Evolutionary conservation across 495 filamentous ascomycete species (phyloP).

Genomic region (Penicillium verhagenii): DNA sequence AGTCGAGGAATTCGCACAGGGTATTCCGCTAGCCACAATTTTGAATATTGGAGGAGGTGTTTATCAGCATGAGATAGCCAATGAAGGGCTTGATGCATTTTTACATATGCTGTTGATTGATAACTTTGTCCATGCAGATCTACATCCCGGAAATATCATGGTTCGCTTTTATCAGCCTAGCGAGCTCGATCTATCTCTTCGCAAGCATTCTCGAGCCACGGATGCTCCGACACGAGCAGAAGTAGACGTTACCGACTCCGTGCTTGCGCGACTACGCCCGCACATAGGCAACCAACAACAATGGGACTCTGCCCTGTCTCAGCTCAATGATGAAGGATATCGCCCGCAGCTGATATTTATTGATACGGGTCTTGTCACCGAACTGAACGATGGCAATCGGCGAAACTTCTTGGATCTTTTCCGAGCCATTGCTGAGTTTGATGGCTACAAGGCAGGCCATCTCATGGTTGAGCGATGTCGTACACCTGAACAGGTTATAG

Average conservation of each 20-base stretch:
- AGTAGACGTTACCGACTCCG: constrained; percentile 82
- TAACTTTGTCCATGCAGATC: constrained; percentile 97
- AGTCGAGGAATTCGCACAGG: constrained; percentile 93
- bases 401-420: constrained; percentile 95
- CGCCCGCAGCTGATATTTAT: constrained; percentile 96
- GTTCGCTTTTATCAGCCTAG: constrained; percentile 93
- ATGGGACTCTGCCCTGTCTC: constrained; percentile 70
- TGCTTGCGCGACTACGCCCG: constrained; percentile 75
- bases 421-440: constrained; percentile 93
- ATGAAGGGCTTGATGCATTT: constrained; percentile 97
- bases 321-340: constrained; percentile 88
- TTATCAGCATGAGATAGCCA: constrained; percentile 91
- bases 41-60: constrained; percentile 86
- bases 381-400: constrained; percentile 83
- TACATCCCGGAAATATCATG: constrained; percentile 99
- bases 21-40: constrained; percentile 88
- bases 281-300: constrained; percentile 59
- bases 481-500: constrained; percentile 83
- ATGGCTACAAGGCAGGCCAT: constrained; percentile 91
- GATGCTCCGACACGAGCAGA: constrained; percentile 50
- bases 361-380: constrained; percentile 93
- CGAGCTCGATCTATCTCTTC: constrained; percentile 60
- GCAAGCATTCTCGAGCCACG: constrained; percentile 50
- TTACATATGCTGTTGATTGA: constrained; percentile 96
- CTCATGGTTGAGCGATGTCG: constrained; percentile 95